phyloP scores from a whole-genome alignment of 140 eudicot species.

The Erigeron philadelphicus region DNA sequence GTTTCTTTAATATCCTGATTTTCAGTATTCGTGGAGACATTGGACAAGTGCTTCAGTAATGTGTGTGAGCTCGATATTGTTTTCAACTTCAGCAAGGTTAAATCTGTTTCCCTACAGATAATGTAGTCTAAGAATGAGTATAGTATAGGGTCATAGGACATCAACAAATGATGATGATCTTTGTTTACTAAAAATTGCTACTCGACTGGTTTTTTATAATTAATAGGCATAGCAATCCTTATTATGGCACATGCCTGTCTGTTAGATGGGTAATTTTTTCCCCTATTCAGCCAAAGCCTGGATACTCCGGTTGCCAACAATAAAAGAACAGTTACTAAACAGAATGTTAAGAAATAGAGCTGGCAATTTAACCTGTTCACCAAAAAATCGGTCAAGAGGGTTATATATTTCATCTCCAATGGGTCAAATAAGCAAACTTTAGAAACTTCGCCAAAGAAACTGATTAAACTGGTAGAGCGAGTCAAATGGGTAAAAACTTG shows the following conservation, averaged over 20 bases:
- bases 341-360: background rate
- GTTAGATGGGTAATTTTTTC: background rate
- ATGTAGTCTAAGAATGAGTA: conserved; percentile 7
- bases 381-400: background rate
- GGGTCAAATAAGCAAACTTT: background rate
- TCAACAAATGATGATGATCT: background rate
- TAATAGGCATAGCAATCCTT: background rate
- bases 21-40: conserved; percentile 66
- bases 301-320: background rate
- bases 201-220: background rate
- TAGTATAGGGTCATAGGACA: background rate
- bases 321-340: background rate
- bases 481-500: background rate
- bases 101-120: conserved; percentile 10
- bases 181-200: background rate
- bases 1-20: conserved; percentile 20
- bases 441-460: conserved; percentile 4
- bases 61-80: conserved; percentile 60
- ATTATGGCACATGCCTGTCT: background rate
- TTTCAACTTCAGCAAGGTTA: conserved; percentile 63
- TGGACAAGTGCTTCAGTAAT: conserved; percentile 62
- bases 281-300: background rate
- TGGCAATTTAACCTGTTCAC: background rate
- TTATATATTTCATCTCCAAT: background rate
- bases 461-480: background rate